Evolutionary conservation across 2,329 filamentous ascomycete genomes (phyloP), one percentile per base, ranked within the genome.

Genomic region (Endocalyx cinctus): DNA sequence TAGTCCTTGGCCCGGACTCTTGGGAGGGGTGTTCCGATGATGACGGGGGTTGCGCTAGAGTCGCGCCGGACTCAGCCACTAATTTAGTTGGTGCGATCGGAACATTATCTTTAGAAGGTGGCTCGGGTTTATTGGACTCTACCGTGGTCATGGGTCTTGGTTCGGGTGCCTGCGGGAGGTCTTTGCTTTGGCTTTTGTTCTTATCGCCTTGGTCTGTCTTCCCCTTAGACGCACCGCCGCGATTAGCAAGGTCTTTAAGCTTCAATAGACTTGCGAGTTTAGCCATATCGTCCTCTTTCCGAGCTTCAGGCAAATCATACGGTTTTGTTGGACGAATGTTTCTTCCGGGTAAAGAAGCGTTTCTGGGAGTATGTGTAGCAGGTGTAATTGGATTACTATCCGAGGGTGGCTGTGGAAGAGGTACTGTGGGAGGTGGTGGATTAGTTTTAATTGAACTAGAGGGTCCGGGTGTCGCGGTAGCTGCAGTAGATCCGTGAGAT

Each of bases 401-500:
- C 39, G 45, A 41, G 22, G 42, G 34, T 17, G 45, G 42, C 30
- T 40, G 41, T 36, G 51, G 44, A 11, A 43, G 45, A 15, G 52
- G 43, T 8, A 23, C 20, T 23, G 8, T 23, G 13, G 49, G 46
- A 32, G 46, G 38, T 23, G n/a, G 20, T n/a, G 20, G 20, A 23
- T n/a, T n/a, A n/a, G 20, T 23, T n/a, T 23, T 23, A n/a, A 23
- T n/a, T 23, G 20, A n/a, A 23, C n/a, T n/a, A 23, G 20, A n/a
- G 20, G 20, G 20, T 23, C n/a, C 20, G 20, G 44, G 34, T 29
- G 46, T 38, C 19, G 39, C 27, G 20, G 49, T 46, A 35, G 51
- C 43, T 25, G 51, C 43, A 25, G 71, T 74, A 14, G 70, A 74
- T 23, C 70, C 70, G 54, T 73, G 63, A 35, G 67, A 74, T 25